Conservation (phyloP, 768 basidiomycete species). For the Russula sp. region DNA sequence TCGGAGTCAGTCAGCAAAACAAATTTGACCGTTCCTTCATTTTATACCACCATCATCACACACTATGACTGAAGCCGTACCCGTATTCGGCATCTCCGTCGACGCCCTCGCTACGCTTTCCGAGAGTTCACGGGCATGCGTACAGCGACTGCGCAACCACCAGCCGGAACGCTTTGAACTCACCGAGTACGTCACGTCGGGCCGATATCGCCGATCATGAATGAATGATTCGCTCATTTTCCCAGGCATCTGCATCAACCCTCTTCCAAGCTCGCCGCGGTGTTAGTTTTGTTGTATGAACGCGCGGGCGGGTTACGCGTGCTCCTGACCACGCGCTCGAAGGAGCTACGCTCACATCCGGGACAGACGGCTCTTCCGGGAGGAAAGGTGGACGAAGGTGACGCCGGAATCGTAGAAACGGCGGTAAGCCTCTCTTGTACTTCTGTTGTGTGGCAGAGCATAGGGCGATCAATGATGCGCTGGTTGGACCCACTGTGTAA, state of each 20-base stretch:
- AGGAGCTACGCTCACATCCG: conserved; percentile 62
- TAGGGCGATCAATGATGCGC: conserved; percentile 23
- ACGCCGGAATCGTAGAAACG: conserved; percentile 55
- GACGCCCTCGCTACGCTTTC: conserved; percentile 5
- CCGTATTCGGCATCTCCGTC: background rate
- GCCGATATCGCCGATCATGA: background rate
- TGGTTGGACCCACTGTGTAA: background rate
- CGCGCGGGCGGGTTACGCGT: conserved; percentile 60
- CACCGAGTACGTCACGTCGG: conserved; percentile 8
- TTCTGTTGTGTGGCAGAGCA: too few species aligned
- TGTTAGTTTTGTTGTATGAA: conserved; percentile 75
- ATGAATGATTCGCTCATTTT: too few species aligned
- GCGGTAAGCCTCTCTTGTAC: conserved; percentile 43
- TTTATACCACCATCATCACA: conserved; percentile 1
- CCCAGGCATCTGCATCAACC: conserved; percentile 24
- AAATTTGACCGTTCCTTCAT: background rate
- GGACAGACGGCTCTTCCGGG: conserved; percentile 82
- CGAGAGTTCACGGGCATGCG: conserved; percentile 6
- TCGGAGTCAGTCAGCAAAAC: background rate
- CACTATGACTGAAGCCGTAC: background rate
- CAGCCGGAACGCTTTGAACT: background rate
- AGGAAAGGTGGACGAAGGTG: conserved; percentile 64
- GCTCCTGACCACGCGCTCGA: conserved; percentile 80
- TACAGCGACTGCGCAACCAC: conserved; percentile 13
- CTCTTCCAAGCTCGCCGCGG: conserved; percentile 53